phyloP scores from a whole-genome alignment of 805 yeast species.

The Lachancea mirantina region DNA sequence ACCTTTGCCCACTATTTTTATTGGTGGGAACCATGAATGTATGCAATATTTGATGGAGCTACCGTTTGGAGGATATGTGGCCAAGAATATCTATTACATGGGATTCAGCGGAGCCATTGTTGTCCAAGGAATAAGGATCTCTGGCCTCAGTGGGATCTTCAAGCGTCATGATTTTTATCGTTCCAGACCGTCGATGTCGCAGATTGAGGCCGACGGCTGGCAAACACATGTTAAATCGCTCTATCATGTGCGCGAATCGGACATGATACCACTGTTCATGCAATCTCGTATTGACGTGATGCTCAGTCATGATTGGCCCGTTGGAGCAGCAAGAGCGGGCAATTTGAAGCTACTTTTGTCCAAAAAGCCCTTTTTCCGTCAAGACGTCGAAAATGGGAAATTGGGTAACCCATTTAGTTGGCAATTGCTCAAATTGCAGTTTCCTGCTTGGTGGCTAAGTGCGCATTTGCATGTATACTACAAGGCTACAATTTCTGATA shows the following conservation, averaged over 20 bases:
- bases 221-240: slow-evolving; percentile 15
- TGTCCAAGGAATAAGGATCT: slow-evolving; percentile 69
- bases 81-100: slow-evolving; percentile 76
- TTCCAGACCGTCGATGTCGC: slow-evolving; percentile 44
- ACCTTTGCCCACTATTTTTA: slow-evolving; percentile 70
- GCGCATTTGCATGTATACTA: slow-evolving; percentile 82
- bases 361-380: slow-evolving; percentile 58
- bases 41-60: slow-evolving; percentile 68
- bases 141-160: slow-evolving; percentile 81
- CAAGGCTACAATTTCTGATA: slow-evolving; percentile 37
- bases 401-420: slow-evolving; percentile 71
- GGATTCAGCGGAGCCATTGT: slow-evolving; percentile 73
- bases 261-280: slow-evolving; percentile 49
- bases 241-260: slow-evolving; percentile 60
- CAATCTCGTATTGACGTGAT: slow-evolving; percentile 44
- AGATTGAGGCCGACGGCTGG: slow-evolving; percentile 27
- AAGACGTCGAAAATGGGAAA: slow-evolving; percentile 50
- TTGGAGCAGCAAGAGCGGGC: slow-evolving; percentile 63
- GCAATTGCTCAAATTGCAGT: slow-evolving; percentile 43
- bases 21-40: slow-evolving; percentile 96
- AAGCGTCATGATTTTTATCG: slow-evolving; percentile 43
- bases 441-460: slow-evolving; percentile 75
- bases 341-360: slow-evolving; percentile 41
- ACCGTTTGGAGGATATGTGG: slow-evolving; percentile 87
- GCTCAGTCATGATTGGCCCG: slow-evolving; percentile 94